Evolutionary conservation across 2,329 filamentous ascomycete genomes (phyloP), one percentile per base, ranked within the genome.

Genomic region (Verticillium tricorpus): DNA sequence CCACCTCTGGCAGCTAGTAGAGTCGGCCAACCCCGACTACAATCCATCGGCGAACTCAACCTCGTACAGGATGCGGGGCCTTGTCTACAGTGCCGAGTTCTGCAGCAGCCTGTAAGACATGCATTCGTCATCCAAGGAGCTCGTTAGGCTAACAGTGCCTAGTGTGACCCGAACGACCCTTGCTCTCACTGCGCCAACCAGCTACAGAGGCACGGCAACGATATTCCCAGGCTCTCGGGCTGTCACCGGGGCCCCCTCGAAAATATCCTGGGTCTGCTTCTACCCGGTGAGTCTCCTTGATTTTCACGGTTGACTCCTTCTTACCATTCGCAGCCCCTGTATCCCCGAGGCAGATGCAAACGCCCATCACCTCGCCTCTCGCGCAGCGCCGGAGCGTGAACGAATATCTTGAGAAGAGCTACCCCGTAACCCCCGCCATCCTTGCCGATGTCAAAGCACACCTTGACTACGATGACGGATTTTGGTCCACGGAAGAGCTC

Each of bases 401-500:
- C 67, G 80, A 84, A 25, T 80, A 79, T 61, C 72, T 86, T 9
- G 77, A 84, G 57, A 74, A 76, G 15, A 73, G 74, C 1, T 84
- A 82, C 60, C 72, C 75, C 15, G 71, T 80, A 22, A 70, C 74
- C n/a, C 69, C 73, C n/a, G 72, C 75, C 14, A 72, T 76, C 31
- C 68, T 74, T 1, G 73, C 76, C n/a, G 70, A 78, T 62, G 79
- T 82, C 17, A 77, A 77, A 60, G 68, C 71, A 3, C 76, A 79
- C 60, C 68, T 84, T 3, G 84, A 86, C 66, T 85, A 83, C 61
- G 76, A 81, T 35, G 84, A 86, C 65, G 77, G 77, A 1, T 86
- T 86, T 67, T 86, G 84, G 84, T 84, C 82, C 80, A 82, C 79
- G 17, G 82, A 83, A 57, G 79, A 84, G 64, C 70, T 82, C 28